Percentiles rank a stretch among this genome's conserved stretches.
These are phyloP conservation scores for Pilobolus umbonatus DNA, from an alignment of 192 early-diverging fungal genomes.

Conservation along the genomic window DNA sequence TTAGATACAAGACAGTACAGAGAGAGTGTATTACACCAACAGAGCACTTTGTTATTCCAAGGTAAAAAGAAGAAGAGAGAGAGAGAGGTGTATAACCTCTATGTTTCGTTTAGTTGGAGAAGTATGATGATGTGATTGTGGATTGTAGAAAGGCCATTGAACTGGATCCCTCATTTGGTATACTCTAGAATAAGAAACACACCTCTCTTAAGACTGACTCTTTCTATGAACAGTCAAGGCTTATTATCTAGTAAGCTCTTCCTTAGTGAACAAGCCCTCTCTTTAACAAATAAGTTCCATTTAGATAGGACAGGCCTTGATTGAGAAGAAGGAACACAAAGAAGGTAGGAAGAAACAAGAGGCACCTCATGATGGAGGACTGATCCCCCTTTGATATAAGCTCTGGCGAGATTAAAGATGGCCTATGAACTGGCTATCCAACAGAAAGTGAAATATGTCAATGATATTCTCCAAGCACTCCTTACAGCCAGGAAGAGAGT, in stretches of 20 bases:
- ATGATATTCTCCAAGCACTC: constrained; percentile 59
- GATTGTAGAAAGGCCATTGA: constrained; percentile 67
- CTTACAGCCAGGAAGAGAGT: constrained; percentile 55
- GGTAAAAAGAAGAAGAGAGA: constrained; percentile 15
- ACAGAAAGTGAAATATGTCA: constrained; percentile 50
- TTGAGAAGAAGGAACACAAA: constrained; percentile 24
- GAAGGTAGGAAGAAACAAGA: constrained; percentile 17
- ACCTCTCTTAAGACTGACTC: neutral
- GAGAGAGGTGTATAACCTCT: neutral
- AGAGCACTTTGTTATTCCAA: constrained; percentile 71
- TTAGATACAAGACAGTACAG: constrained; percentile 57
- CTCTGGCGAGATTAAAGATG: constrained; percentile 38
- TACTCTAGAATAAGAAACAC: neutral
- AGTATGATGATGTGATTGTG: constrained; percentile 47
- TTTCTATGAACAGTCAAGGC: constrained; percentile 52
- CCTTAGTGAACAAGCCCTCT: neutral
- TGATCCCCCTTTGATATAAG: neutral
- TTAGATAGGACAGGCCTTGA: constrained; percentile 30
- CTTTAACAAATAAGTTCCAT: constrained; percentile 1
- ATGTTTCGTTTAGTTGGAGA: constrained; percentile 38
- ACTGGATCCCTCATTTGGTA: constrained; percentile 56
- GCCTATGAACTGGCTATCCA: constrained; percentile 61
- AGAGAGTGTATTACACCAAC: constrained; percentile 77
- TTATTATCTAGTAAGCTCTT: constrained; percentile 54
- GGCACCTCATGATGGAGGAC: too few species aligned